Conservation (phyloP, 331 rosid species). For the Telfairia occidentalis region DNA sequence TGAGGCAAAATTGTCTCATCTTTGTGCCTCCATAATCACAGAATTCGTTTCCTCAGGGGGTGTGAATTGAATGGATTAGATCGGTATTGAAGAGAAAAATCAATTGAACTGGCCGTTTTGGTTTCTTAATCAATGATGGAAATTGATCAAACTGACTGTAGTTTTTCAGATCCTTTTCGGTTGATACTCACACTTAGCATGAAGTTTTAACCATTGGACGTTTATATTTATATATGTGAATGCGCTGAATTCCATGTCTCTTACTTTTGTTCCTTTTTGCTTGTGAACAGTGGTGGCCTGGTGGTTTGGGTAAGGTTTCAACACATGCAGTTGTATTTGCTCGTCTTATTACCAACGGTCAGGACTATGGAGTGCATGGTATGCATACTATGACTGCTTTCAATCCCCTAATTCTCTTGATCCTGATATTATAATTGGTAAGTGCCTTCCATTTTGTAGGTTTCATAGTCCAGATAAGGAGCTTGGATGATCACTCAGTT, state of each 20-base stretch:
- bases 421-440: neutral
- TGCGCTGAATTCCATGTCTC: slow-evolving; percentile 5
- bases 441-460: slow-evolving; percentile 38
- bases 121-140: neutral
- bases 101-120: neutral
- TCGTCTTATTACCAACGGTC: slow-evolving; percentile 63
- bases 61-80: neutral
- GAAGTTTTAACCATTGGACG: neutral
- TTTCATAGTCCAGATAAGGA: slow-evolving; percentile 87
- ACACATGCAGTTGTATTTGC: slow-evolving; percentile 85
- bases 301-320: slow-evolving; percentile 88
- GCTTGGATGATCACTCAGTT: slow-evolving; percentile 84
- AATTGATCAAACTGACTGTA: neutral
- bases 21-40: neutral
- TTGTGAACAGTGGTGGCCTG: slow-evolving; percentile 96
- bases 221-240: neutral
- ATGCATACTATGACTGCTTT: slow-evolving; percentile 7
- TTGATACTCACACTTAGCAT: neutral
- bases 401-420: neutral
- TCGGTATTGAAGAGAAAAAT: neutral
- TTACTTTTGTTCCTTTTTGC: slow-evolving; percentile 13
- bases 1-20: neutral
- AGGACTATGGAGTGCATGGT: slow-evolving; percentile 83
- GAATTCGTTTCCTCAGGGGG: neutral
- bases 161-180: neutral